These are phyloP conservation scores for Phialocephala subalpina DNA, from an alignment of 2,329 filamentous ascomycete species.

Conservation along the genomic window DNA sequence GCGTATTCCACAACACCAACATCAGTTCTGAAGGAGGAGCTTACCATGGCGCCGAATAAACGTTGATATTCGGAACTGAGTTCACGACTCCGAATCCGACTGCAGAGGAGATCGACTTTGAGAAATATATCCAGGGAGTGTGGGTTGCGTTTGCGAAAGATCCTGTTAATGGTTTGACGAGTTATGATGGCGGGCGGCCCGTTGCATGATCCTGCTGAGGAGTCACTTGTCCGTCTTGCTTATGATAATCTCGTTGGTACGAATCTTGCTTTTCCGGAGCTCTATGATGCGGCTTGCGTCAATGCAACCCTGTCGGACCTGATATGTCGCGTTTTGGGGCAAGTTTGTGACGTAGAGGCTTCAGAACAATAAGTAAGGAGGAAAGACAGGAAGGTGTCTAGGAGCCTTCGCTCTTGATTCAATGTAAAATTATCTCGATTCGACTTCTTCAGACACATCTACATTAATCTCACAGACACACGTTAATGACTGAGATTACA, in stretches of 20 bases:
- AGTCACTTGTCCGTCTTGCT: slow-evolving; percentile 36
- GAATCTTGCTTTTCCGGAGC: slow-evolving; percentile 29
- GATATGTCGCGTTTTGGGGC: no score
- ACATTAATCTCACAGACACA: no score
- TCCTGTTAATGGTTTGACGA: slow-evolving; percentile 40
- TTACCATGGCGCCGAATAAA: slow-evolving; percentile 44
- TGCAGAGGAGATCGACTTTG: slow-evolving; percentile 38
- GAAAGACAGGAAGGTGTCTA: no score
- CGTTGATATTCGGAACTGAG: slow-evolving; percentile 40
- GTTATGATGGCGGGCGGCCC: slow-evolving; percentile 38
- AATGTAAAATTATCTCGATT: no score
- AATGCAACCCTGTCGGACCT: slow-evolving; percentile 9
- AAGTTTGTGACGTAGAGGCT: no score
- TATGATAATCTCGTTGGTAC: slow-evolving; percentile 35
- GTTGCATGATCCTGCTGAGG: slow-evolving; percentile 27
- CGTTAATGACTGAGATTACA: no score
- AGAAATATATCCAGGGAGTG: slow-evolving; percentile 42
- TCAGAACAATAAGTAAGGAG: no score
- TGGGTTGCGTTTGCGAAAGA: slow-evolving; percentile 48
- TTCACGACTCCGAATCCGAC: slow-evolving; percentile 30
- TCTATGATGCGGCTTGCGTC: slow-evolving; percentile 15
- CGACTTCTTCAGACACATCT: no score
- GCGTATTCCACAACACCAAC: slow-evolving; percentile 42
- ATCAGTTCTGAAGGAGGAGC: slow-evolving; percentile 41
- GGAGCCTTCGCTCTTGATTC: no score